Base-by-base conservation (phyloP, 306 rosid species). In the Prinsepia uniflora region DNA sequence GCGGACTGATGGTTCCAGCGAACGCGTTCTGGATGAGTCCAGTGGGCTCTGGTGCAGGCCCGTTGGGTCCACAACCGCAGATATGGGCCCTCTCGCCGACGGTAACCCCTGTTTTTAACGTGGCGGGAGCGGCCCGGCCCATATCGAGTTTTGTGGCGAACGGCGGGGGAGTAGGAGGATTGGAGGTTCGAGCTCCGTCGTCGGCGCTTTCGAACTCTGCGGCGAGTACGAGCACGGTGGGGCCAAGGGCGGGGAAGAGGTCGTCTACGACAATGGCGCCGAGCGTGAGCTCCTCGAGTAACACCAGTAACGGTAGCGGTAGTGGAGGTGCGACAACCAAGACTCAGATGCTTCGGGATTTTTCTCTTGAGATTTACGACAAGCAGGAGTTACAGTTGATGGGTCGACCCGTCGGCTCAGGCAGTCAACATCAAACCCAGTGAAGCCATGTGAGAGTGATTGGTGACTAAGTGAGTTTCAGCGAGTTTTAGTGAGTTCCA, bases 21-120 rank as follows among this genome's bases (percentile, higher is more conserved):
- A 89, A 82, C 62, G 73, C 91, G 3, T 79, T 89, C 75, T 89
- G 96, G 96, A 89, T 89, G 91, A 64, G 55, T 10, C 71, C 47
- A 0, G 75, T 65, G 34, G 63, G 65, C 17, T 70, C 52, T 5
- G 78, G 69, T 14, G 49, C 58, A 0, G 82, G 60, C 12, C 58
- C 83, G 10, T 36, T 76, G 0, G 71, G 57, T 34, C 88, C 80
- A 6, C 79, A 65, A 2, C 83, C 84, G 6, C 89, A 81, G 71
- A 68, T 86, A 75, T 89, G 96, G 91, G 81, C 91, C 45, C 19
- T 84, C 7, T 71, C 95, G 30, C 87, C 89, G 15, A 36, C 89
- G 0, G 19, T 85, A 41, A 65, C 83, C 11, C 84, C 86, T 3
- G 72, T 82, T 7, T 84, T 82, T 52, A 88, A 88, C 73, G 7